A percentile compares a stretch with the other conserved stretches of the same genome.
phyloP scores from a whole-genome alignment of 2,329 filamentous ascomycete species.

The Daldinia sp. region DNA sequence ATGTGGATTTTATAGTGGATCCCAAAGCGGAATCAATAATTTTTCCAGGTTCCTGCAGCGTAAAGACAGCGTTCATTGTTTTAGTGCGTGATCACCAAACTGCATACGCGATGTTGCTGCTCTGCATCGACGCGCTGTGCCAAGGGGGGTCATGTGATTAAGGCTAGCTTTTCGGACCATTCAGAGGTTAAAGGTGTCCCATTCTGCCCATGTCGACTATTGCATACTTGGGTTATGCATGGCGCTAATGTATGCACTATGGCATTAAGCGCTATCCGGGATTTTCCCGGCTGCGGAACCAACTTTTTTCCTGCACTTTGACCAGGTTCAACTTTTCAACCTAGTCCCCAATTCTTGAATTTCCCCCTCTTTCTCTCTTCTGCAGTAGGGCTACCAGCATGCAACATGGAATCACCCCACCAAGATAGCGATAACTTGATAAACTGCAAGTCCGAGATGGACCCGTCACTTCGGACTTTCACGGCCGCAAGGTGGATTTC shows the following conservation, averaged over 20 bases:
- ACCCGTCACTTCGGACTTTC: conserved; percentile 38
- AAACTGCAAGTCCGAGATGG: conserved; percentile 39
- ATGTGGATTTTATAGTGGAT: background rate
- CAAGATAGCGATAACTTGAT: conserved; percentile 10
- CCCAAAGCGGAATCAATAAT: conserved; percentile 13
- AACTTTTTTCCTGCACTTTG: conserved; percentile 6
- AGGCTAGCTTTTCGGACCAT: conserved; percentile 18
- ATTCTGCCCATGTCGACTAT: conserved; percentile 23
- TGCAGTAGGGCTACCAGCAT: conserved; percentile 28
- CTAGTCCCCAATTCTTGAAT: background rate
- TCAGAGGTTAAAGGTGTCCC: conserved; percentile 18
- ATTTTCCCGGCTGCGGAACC: conserved; percentile 28
- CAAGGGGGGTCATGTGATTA: conserved; percentile 42
- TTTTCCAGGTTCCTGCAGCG: conserved; percentile 15
- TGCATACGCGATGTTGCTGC: conserved; percentile 22
- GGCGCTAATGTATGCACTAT: conserved; percentile 22
- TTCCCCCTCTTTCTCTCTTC: background rate
- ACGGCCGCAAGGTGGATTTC: conserved; percentile 20
- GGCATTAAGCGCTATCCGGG: conserved; percentile 32
- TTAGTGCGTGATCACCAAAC: conserved; percentile 29
- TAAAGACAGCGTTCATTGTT: background rate
- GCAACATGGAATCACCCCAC: conserved; percentile 9
- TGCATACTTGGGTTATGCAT: conserved; percentile 19
- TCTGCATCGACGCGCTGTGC: conserved; percentile 43
- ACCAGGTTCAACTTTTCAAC: background rate